Base-by-base conservation (phyloP, 2,329 filamentous ascomycete species). In the Leptographium wingfieldii region DNA sequence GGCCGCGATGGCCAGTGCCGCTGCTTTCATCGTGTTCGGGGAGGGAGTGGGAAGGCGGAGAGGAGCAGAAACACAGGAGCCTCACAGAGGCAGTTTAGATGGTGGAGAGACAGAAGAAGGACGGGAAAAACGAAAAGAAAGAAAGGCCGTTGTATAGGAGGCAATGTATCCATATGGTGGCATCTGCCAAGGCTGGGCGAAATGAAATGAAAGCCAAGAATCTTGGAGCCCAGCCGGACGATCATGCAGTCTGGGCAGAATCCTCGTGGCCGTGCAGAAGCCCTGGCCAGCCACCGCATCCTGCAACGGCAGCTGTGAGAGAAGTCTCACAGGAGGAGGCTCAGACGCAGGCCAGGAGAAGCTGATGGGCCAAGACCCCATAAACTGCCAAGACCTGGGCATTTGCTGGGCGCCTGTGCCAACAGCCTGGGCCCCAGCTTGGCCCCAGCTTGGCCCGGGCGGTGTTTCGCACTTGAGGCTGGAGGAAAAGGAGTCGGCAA, bases 1-100 rank as follows among this genome's bases (percentile, higher is more conserved):
- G 54, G 69, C 69, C 66, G 65, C 65, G 9, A 70, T 22, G 43
- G 43, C 43, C 19, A 46, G 38, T 66, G 66, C 67, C 38, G 72
- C 59, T 55, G 71, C 52, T 60, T 19, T 77, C 76, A 77, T 78
- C 35, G 14, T 33, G 31, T 52, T 22, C 27, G 55, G 12, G 27
- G 55, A 57, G 27, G 31, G 22, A 59, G 31, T 7, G n/a, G 25
- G 4, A 35, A 35, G 5, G 27, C 25, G 11, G 19, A 53, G 14
- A 31, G 12, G 11, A 10, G 33, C 22, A 14, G 27, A n/a, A 9
- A 25, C 12, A 14, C 22, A 29, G 6, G n/a, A 33, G 27, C 25
- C 33, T 27, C 29, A 19, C 27, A 27, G 55, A 31, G 55, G 25
- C n/a, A 5, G 31, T 22, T 22, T 22, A 22, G 22, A 22, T 29